Evolutionary conservation across 352 stramenopile genomes (phyloP), one percentile per base, ranked within the genome.

Genomic region (Phytophthora cryptogea): DNA sequence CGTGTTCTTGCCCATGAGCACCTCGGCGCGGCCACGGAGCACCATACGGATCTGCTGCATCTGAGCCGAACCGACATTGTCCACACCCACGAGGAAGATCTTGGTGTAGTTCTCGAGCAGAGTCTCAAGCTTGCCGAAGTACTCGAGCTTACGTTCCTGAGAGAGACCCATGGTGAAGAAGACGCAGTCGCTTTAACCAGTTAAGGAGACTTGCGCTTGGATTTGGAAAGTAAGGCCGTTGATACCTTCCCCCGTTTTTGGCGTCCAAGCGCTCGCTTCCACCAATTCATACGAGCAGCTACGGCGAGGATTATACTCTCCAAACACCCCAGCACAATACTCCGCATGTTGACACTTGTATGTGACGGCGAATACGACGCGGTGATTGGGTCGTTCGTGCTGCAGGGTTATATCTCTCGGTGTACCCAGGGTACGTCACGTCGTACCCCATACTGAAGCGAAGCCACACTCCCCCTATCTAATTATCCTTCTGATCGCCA

Each of bases 1-100:
- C 70, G 98, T 99, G 89, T 99, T 99, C 89, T 99, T 99, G 74
- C 98, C 98, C 97, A 99, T 99, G 63, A 99, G 89, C 47, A 99
- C 81, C 46, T 98, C 94, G 49, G 94, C 98, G 53, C 89, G 87
- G 69, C 94, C 92, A 66, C 97, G 96, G 17, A 99, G 92, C 27
- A 84, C 86, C 33, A 96, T 85, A 89, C 98, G 96, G 72, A 99
- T 99, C 70, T 98, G 80, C 77, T 99, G 97, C 77, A 99, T 97
- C 86, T 99, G 98, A 71, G 97, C 97, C 62, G 97, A 99, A 62
- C 97, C 97, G 47, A 99, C 98, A 88, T 99, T 99, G 90, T 99
- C 97, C 55, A 99, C 96, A 66, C 89, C 83, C 17, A 99, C 97
- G 53, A 99, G 69, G 81, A 99, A 99, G 84, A 98, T 97, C 79